phyloP scores from a whole-genome alignment of 1,284 basidiomycete species.

The Ceratorhiza oryzae-sativae region DNA sequence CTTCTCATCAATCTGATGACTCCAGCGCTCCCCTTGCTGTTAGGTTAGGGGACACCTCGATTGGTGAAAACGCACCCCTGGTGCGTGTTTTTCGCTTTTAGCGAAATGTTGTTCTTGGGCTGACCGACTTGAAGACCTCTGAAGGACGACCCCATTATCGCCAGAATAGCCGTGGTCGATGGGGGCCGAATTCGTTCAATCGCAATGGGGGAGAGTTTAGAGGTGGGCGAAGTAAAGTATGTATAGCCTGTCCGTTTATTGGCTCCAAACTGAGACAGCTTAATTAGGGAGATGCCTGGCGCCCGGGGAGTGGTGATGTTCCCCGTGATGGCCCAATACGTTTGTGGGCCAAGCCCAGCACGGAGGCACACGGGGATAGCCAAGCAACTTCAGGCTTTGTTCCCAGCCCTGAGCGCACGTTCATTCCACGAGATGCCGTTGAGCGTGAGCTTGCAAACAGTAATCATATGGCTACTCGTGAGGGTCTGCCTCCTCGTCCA shows the following conservation, averaged over 20 bases:
- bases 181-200: neutral
- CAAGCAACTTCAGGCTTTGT: neutral
- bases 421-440: constrained; percentile 23
- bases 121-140: neutral
- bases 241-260: neutral
- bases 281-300: constrained; percentile 7
- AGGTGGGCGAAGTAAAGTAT: neutral
- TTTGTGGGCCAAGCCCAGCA: constrained; percentile 13
- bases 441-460: constrained; percentile 5
- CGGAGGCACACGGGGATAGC: neutral
- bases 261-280: neutral
- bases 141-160: neutral
- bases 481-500: constrained; percentile 27
- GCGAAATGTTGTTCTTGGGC: neutral
- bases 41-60: constrained; percentile 13
- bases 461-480: neutral
- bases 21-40: constrained; percentile 17
- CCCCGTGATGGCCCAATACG: constrained; percentile 12
- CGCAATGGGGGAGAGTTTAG: neutral
- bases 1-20: constrained; percentile 24
- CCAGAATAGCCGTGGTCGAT: neutral
- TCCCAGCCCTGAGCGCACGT: constrained; percentile 6
- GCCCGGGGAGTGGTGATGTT: constrained; percentile 3
- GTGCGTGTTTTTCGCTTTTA: neutral
- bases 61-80: constrained; percentile 7